Evolutionary conservation across 805 yeast genomes (phyloP).

Genomic region (Yarrowia divulgata): DNA sequence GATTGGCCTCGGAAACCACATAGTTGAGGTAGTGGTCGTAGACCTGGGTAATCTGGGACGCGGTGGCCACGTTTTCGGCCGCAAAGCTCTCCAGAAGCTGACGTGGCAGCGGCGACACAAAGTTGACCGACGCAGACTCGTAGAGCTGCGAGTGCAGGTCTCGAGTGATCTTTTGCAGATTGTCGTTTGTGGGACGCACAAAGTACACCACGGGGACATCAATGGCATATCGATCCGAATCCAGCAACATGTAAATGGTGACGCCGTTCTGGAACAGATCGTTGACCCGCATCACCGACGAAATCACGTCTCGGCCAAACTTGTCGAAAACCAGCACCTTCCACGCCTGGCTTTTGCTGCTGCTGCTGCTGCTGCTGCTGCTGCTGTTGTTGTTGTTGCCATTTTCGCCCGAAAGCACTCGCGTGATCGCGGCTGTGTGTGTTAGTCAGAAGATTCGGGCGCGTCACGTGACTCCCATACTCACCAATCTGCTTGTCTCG

Average conservation of each 20-base stretch:
- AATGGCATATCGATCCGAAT: slow-evolving; percentile 75
- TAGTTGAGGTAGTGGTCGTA: slow-evolving; percentile 94
- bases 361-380: background rate
- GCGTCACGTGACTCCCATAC: slow-evolving; percentile 20
- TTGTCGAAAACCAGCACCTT: slow-evolving; percentile 85
- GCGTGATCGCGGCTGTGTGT: slow-evolving; percentile 65
- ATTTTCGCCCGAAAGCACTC: slow-evolving; percentile 80
- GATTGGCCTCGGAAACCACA: slow-evolving; percentile 89
- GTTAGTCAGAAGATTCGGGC: slow-evolving; percentile 26
- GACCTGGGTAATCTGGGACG: slow-evolving; percentile 80
- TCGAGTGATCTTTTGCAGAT: slow-evolving; percentile 69
- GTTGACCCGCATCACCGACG: slow-evolving; percentile 90
- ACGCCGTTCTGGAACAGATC: slow-evolving; percentile 90
- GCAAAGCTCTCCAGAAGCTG: slow-evolving; percentile 88
- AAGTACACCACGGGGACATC: slow-evolving; percentile 96
- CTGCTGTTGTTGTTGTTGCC: slow-evolving; percentile 41
- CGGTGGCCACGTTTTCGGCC: slow-evolving; percentile 71
- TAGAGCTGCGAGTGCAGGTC: slow-evolving; percentile 81
- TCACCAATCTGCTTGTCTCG: slow-evolving; percentile 50
- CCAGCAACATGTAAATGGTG: slow-evolving; percentile 83
- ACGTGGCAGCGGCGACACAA: slow-evolving; percentile 80
- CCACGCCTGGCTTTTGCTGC: slow-evolving; percentile 67
- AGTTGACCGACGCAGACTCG: slow-evolving; percentile 81
- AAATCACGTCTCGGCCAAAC: slow-evolving; percentile 81
- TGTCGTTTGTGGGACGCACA: slow-evolving; percentile 83